Percentiles rank a stretch among this genome's conserved stretches.
Evolutionary conservation across 73 alveolate genomes (phyloP).

Genomic region (Halteria grandinella): DNA sequence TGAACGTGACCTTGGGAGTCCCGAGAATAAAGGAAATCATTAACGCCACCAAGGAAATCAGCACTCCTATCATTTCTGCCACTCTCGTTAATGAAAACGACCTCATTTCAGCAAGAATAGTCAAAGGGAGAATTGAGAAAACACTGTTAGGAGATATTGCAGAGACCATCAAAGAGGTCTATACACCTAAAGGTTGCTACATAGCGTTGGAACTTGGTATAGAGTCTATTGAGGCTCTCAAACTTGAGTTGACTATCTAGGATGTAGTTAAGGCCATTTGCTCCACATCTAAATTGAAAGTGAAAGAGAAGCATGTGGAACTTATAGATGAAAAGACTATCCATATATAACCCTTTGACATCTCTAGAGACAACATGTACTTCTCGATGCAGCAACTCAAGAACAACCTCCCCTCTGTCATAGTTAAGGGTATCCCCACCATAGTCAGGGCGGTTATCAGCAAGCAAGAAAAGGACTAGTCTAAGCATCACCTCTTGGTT

Average conservation of each 20-base stretch:
- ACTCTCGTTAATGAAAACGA: slow-evolving; percentile 70
- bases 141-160: slow-evolving; percentile 88
- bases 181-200: slow-evolving; percentile 84
- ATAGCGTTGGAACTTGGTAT: slow-evolving; percentile 78
- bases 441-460: slow-evolving; percentile 82
- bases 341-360: slow-evolving; percentile 80
- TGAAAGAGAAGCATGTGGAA: slow-evolving; percentile 75
- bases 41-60: slow-evolving; percentile 93
- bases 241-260: slow-evolving; percentile 77
- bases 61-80: slow-evolving; percentile 97
- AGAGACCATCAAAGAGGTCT: slow-evolving; percentile 90
- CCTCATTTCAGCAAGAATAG: slow-evolving; percentile 86
- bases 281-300: slow-evolving; percentile 73
- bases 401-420: slow-evolving; percentile 68
- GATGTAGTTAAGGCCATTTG: slow-evolving; percentile 72
- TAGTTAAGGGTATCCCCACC: slow-evolving; percentile 78
- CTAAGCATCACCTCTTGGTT: slow-evolving; percentile 58
- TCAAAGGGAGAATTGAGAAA: slow-evolving; percentile 95
- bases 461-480: slow-evolving; percentile 61
- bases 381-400: slow-evolving; percentile 73
- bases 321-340: slow-evolving; percentile 59
- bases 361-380: slow-evolving; percentile 79
- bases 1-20: slow-evolving; percentile 98
- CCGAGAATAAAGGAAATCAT: slow-evolving; percentile 99
- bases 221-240: slow-evolving; percentile 67